phyloP scores from a whole-genome alignment of 1,284 basidiomycete genomes.

The Leccinum pachyderme region DNA sequence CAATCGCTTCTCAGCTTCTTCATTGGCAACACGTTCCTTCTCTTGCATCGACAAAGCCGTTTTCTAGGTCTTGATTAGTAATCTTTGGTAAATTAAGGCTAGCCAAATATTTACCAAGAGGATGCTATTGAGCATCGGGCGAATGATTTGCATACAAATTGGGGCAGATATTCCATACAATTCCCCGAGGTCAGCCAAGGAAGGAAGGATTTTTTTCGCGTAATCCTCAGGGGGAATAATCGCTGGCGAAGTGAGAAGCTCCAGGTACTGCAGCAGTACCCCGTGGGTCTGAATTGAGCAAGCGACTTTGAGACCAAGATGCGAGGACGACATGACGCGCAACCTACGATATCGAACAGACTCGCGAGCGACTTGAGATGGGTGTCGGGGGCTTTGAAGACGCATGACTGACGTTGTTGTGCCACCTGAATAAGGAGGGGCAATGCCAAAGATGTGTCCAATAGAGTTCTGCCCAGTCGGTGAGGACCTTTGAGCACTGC shows the following conservation, averaged over 20 bases:
- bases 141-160: constrained; percentile 89
- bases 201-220: constrained; percentile 63
- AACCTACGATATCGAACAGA: constrained; percentile 80
- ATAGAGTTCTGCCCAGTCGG: constrained; percentile 68
- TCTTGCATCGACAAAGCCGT: constrained; percentile 60
- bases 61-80: constrained; percentile 38
- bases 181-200: constrained; percentile 68
- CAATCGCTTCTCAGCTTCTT: constrained; percentile 73
- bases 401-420: constrained; percentile 80
- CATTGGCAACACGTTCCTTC: constrained; percentile 61
- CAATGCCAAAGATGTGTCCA: constrained; percentile 71
- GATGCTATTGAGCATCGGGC: constrained; percentile 71
- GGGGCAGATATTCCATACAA: constrained; percentile 78
- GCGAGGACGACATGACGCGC: constrained; percentile 18
- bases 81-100: neutral
- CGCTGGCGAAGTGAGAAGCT: constrained; percentile 64
- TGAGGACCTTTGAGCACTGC: constrained; percentile 59
- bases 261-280: constrained; percentile 73
- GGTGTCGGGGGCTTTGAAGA: constrained; percentile 67
- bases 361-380: constrained; percentile 84
- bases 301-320: constrained; percentile 18
- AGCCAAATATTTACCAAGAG: constrained; percentile 51
- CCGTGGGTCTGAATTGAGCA: constrained; percentile 61
- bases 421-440: constrained; percentile 88
- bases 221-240: constrained; percentile 64